These are phyloP conservation scores for Pichia sp. DNA, from an alignment of 1,139 yeast genomes.

Conservation along the genomic window DNA sequence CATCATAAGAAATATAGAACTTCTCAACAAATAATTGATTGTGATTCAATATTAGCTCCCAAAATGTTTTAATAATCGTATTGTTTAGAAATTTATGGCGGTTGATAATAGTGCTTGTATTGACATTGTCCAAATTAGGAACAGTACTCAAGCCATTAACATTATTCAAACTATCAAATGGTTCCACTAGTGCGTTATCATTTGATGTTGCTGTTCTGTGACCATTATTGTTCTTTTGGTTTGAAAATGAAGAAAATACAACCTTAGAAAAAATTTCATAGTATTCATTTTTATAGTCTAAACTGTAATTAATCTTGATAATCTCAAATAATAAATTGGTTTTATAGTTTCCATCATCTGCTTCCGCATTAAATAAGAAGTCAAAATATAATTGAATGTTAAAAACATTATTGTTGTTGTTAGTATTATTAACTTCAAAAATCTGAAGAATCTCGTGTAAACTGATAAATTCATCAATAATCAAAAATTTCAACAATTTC, in stretches of 20 bases:
- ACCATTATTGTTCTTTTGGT: conserved; percentile 1
- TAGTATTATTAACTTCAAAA: conserved; percentile 2
- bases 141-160: no score
- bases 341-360: neutral
- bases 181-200: conserved; percentile 16
- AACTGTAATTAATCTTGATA: neutral
- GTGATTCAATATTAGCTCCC: conserved; percentile 18
- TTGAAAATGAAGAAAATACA: conserved; percentile 1
- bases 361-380: conserved; percentile 9
- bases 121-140: no score
- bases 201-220: neutral
- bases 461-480: conserved; percentile 33
- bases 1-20: conserved; percentile 11
- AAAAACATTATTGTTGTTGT: neutral
- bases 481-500: conserved; percentile 24
- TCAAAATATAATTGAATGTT: conserved; percentile 8
- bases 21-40: conserved; percentile 16
- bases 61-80: conserved; percentile 18
- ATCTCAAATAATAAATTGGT: neutral
- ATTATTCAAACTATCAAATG: conserved; percentile 21
- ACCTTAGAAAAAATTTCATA: conserved; percentile 8
- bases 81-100: conserved; percentile 1
- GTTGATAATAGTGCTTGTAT: neutral
- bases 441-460: conserved; percentile 31
- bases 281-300: conserved; percentile 6